These are phyloP conservation scores for Candida odintsovae DNA, from an alignment of 805 yeast genomes.

Conservation along the genomic window DNA sequence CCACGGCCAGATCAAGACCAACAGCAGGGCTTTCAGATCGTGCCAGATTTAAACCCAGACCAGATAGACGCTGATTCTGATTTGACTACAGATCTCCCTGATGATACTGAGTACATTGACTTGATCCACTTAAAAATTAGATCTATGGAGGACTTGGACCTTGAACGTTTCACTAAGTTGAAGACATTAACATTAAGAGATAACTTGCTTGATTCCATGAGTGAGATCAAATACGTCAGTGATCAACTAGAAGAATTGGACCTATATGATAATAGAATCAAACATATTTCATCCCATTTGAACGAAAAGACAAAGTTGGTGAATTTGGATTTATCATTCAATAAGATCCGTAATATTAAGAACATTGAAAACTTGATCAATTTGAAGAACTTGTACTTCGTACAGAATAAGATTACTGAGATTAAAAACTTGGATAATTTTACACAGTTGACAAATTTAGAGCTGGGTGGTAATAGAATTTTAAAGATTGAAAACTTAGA, in stretches of 20 bases:
- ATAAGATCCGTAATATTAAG: conserved; percentile 80
- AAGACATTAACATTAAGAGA: conserved; percentile 72
- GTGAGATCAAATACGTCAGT: conserved; percentile 59
- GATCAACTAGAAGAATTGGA: conserved; percentile 70
- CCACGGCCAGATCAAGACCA: neutral
- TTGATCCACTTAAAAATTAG: conserved; percentile 65
- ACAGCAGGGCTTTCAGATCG: conserved; percentile 11
- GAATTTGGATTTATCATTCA: conserved; percentile 79
- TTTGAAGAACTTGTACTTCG: conserved; percentile 70
- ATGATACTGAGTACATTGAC: conserved; percentile 57
- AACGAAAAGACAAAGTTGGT: conserved; percentile 51
- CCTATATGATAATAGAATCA: conserved; percentile 85
- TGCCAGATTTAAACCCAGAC: conserved; percentile 37
- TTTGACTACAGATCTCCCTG: conserved; percentile 45
- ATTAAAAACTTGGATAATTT: conserved; percentile 63
- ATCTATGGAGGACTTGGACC: conserved; percentile 54
- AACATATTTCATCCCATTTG: conserved; percentile 72
- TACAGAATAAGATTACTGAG: conserved; percentile 76
- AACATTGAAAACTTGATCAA: conserved; percentile 59
- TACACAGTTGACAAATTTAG: conserved; percentile 58
- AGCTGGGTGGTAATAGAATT: conserved; percentile 85
- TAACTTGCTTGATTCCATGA: conserved; percentile 70
- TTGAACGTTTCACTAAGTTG: conserved; percentile 51
- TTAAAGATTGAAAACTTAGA: conserved; percentile 53
- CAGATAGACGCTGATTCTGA: conserved; percentile 65